Evolutionary conservation across 140 eudicot genomes (phyloP).

Genomic region (Cichorium intybus): DNA sequence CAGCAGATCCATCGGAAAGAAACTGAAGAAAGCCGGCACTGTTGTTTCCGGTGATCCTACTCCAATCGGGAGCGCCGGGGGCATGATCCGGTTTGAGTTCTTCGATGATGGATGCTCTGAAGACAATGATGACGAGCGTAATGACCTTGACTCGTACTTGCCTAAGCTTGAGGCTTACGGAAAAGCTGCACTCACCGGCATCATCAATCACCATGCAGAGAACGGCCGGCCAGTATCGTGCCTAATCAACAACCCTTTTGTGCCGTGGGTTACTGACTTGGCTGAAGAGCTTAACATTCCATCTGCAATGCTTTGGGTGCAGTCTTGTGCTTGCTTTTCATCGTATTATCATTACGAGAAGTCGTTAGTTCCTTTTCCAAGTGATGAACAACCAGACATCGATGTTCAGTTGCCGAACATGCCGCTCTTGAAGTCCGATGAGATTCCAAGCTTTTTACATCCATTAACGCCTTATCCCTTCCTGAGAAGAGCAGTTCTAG

Average conservation of each 20-base stretch:
- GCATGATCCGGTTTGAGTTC: constrained; percentile 60
- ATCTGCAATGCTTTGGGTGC: constrained; percentile 61
- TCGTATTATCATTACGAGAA: constrained; percentile 45
- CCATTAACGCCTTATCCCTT: constrained; percentile 49
- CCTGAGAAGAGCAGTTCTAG: constrained; percentile 34
- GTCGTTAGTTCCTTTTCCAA: constrained; percentile 38
- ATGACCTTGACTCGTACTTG: constrained; percentile 33
- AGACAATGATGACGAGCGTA: constrained; percentile 13
- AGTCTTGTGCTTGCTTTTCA: constrained; percentile 55
- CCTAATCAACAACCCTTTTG: constrained; percentile 50
- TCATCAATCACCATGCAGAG: constrained; percentile 24
- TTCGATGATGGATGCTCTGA: constrained; percentile 38
- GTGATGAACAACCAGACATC: constrained; percentile 34
- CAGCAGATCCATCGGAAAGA: constrained; percentile 28
- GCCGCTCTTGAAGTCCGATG: constrained; percentile 54
- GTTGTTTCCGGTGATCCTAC: constrained; percentile 34
- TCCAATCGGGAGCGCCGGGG: constrained; percentile 42
- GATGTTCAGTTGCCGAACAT: constrained; percentile 46
- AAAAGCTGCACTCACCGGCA: constrained; percentile 13
- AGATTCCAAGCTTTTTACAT: constrained; percentile 61
- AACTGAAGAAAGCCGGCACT: constrained; percentile 38
- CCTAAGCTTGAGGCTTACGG: constrained; percentile 42
- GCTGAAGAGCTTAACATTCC: constrained; percentile 45
- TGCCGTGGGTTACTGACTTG: constrained; percentile 64
- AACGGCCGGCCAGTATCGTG: constrained; percentile 49